Evolutionary conservation across 2,329 filamentous ascomycete species (phyloP), one percentile per base, ranked within the genome.

Genomic region (Escovopsis sp.): DNA sequence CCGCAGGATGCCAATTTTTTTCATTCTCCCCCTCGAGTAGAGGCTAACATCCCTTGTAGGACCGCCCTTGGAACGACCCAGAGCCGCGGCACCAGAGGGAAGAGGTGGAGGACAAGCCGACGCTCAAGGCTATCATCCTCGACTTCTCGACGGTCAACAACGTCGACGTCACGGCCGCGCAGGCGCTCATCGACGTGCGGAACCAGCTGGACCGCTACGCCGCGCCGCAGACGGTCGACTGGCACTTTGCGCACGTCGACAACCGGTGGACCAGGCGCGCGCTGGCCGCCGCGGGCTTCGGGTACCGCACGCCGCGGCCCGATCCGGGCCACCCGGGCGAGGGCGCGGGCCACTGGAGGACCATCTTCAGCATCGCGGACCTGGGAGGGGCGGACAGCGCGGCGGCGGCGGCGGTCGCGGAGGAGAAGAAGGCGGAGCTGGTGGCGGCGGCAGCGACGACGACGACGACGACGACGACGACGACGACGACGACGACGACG

Each of bases 341-440:
- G 43, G 48, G 47, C 12, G 41, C 55, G 2, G 55, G 54, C 12
- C 52, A 59, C 18, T 63, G 59, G 60, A 88, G 86, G 62, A 84
- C 86, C 19, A 88, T 96, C 51, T 96, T 95, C 71, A 86, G 78
- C 55, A 88, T 96, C 32, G 85, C 89, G 1, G 86, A 94, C 55
- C 77, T 94, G 41, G 78, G 85, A 45, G 82, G 87, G 9, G 66
- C 68, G 1, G 66, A 79, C 43, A 85, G 80, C 15, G 83, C 82
- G 1, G 53, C 58, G 8, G 50, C 50, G 11, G 55, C 55, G 26
- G 80, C 80, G 1, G 75, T 74, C 0, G 67, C 69, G 3, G 82
- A 82, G 0, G 82, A 88, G 52, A 65, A 72, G 43, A 65, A 72
- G 43, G 63, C 46, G 34, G 48, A 47, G 30, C 47, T 43, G 9